Evolutionary conservation across 371 early-diverging fungal genomes (phyloP).

Genomic region (Massospora cicadina): DNA sequence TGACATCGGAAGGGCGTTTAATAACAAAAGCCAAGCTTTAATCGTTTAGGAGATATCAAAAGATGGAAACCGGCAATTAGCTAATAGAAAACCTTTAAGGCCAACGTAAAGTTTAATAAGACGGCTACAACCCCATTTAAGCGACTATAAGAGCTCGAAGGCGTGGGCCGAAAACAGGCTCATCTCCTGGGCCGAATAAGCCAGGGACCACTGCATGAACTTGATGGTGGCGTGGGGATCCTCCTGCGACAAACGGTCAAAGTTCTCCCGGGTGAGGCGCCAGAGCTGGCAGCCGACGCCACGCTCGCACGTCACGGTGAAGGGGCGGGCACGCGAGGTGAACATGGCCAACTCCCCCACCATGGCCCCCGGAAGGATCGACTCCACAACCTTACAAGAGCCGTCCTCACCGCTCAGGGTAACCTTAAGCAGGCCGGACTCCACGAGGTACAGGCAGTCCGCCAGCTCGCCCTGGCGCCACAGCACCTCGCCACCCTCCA

Average conservation of each 20-base stretch:
- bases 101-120: too few relatives aligned
- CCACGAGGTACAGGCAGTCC: constrained; percentile 50
- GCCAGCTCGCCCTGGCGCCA: constrained; percentile 46
- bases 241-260: background rate
- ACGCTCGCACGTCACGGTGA: background rate
- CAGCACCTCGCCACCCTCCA: constrained; percentile 28
- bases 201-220: constrained; percentile 1
- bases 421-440: constrained; percentile 52
- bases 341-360: constrained; percentile 58
- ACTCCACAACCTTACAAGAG: constrained; percentile 25
- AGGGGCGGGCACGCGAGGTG: constrained; percentile 17
- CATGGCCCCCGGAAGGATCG: constrained; percentile 60
- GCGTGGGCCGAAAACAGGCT: constrained; percentile 2
- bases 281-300: background rate
- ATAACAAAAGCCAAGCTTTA: too few relatives aligned
- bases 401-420: constrained; percentile 16
- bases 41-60: too few relatives aligned
- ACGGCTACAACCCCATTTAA: too few relatives aligned
- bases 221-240: background rate
- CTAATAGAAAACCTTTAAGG: too few relatives aligned
- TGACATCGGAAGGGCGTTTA: too few relatives aligned
- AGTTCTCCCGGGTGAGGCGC: background rate
- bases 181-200: constrained; percentile 7
- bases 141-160: background rate
- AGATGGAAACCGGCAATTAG: too few relatives aligned